These are phyloP conservation scores for Calocybe gambosa DNA, from an alignment of 1,284 basidiomycete species.

Conservation along the genomic window DNA sequence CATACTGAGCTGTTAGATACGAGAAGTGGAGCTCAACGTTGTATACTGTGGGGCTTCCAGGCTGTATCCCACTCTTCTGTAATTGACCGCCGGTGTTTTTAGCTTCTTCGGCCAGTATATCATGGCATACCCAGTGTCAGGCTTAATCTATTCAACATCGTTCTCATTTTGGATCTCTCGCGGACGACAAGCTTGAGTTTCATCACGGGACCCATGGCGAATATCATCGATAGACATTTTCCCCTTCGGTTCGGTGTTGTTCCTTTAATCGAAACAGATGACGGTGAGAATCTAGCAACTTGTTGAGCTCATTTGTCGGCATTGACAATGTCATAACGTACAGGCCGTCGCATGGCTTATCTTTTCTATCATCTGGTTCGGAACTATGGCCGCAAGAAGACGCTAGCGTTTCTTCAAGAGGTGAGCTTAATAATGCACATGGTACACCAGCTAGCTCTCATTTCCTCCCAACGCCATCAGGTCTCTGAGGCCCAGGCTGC, in stretches of 20 bases:
- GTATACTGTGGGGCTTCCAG: slow-evolving; percentile 35
- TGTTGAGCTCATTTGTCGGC: not conserved
- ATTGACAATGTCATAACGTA: not conserved
- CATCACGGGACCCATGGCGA: slow-evolving; percentile 55
- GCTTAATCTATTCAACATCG: slow-evolving; percentile 76
- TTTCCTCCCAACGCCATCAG: slow-evolving; percentile 16
- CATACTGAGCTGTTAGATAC: slow-evolving; percentile 34
- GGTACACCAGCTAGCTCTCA: not conserved
- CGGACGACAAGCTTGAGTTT: slow-evolving; percentile 53
- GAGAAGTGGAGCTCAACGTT: slow-evolving; percentile 47
- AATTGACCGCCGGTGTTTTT: not conserved
- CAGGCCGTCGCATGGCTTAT: slow-evolving; percentile 67
- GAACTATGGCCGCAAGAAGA: slow-evolving; percentile 55
- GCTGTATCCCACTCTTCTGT: not conserved
- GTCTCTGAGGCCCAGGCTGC: slow-evolving; percentile 22
- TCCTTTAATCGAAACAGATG: slow-evolving; percentile 48
- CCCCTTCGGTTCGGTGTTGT: slow-evolving; percentile 84
- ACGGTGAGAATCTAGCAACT: not conserved
- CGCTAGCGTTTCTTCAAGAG: slow-evolving; percentile 53
- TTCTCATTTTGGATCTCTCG: slow-evolving; percentile 77
- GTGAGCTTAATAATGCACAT: slow-evolving; percentile 27
- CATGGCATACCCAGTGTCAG: slow-evolving; percentile 71
- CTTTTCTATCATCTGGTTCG: slow-evolving; percentile 65
- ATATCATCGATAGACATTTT: slow-evolving; percentile 65
- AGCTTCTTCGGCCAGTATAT: slow-evolving; percentile 69